Percentiles rank a stretch among this genome's conserved stretches.
Conservation (phyloP, 306 rosid genomes). For the Lablab purpureus region DNA sequence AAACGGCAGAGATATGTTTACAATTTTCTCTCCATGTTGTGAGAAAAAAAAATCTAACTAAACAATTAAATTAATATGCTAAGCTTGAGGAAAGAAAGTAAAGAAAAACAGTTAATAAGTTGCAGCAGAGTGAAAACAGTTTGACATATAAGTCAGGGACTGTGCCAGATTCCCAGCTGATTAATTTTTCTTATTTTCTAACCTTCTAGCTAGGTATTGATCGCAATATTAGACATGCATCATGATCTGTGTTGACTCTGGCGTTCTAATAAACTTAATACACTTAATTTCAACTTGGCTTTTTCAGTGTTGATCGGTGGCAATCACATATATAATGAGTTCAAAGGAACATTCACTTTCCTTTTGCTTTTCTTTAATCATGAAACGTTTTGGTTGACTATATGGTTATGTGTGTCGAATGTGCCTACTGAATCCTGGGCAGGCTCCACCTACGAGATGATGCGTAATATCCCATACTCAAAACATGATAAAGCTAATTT, state of each 20-base stretch:
- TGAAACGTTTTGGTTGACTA: constrained; percentile 56
- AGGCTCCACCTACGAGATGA: constrained; percentile 52
- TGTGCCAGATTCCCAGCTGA: not conserved
- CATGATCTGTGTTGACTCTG: constrained; percentile 43
- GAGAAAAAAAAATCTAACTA: not conserved
- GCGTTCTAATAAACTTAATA: not conserved
- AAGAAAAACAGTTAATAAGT: not conserved
- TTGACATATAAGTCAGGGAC: not conserved
- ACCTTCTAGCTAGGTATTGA: constrained; percentile 4
- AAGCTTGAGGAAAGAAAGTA: not conserved
- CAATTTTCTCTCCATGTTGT: not conserved
- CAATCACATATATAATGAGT: constrained; percentile 28
- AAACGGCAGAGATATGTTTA: constrained; percentile 4
- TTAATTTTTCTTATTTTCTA: not conserved
- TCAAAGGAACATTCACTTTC: constrained; percentile 30
- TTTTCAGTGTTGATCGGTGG: constrained; percentile 23
- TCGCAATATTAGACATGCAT: not conserved
- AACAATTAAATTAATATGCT: not conserved
- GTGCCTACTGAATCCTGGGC: constrained; percentile 53
- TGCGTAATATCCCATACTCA: not conserved
- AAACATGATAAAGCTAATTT: constrained; percentile 47
- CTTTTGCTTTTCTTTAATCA: constrained; percentile 49
- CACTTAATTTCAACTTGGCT: constrained; percentile 18
- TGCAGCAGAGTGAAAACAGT: constrained; percentile 10
- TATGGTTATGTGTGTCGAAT: constrained; percentile 32